phyloP scores from a whole-genome alignment of 208 protist species.

The Chromosphaera perkinsii region DNA sequence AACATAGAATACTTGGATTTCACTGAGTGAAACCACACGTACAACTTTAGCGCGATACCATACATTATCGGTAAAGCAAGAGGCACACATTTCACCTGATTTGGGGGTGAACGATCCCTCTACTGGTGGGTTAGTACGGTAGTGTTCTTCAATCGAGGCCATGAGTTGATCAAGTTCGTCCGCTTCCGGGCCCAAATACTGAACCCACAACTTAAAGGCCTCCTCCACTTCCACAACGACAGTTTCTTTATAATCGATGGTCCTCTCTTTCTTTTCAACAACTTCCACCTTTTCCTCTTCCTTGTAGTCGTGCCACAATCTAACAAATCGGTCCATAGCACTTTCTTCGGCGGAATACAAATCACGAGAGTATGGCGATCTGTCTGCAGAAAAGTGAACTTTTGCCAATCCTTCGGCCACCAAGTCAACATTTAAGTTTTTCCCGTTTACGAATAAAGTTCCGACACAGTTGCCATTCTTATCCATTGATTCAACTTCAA shows the following conservation, averaged over 20 bases:
- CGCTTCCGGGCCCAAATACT: neutral
- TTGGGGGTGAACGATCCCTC: neutral
- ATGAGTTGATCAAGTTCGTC: neutral
- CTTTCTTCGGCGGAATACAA: slow-evolving; percentile 30
- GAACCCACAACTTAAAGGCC: neutral
- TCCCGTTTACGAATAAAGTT: slow-evolving; percentile 1
- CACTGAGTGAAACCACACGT: neutral
- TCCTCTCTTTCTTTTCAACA: slow-evolving; percentile 14
- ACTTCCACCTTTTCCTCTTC: slow-evolving; percentile 26
- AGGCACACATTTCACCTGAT: slow-evolving; percentile 7
- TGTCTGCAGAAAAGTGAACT: slow-evolving; percentile 23
- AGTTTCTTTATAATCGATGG: slow-evolving; percentile 17
- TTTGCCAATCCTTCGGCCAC: slow-evolving; percentile 29
- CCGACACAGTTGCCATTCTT: slow-evolving; percentile 33
- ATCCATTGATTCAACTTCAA: slow-evolving; percentile 45
- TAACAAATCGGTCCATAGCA: slow-evolving; percentile 17
- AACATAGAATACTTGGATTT: slow-evolving; percentile 7
- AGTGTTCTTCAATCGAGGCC: neutral
- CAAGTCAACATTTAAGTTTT: slow-evolving; percentile 26
- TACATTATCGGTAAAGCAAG: neutral
- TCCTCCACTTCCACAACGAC: slow-evolving; percentile 10
- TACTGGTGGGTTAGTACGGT: neutral
- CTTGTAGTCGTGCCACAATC: slow-evolving; percentile 42
- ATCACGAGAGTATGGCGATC: neutral
- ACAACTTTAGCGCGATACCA: slow-evolving; percentile 22